Evolutionary conservation across 306 rosid species (phyloP), one percentile per base, ranked within the genome.

Genomic region (Lathyrus sativus): DNA sequence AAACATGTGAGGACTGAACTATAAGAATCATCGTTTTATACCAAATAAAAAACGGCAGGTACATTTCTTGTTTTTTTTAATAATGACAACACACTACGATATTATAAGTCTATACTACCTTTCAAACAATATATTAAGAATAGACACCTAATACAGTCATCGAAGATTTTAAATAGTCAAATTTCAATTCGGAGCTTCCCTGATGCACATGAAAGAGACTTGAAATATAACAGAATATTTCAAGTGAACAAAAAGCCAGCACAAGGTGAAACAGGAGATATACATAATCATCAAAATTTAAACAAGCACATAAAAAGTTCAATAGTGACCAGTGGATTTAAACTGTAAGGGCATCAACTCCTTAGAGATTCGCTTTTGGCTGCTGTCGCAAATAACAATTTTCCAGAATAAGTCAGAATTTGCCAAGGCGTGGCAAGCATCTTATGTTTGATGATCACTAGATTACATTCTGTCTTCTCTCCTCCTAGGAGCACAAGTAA

Each of bases 401-500:
- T 24, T 54, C 17, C 6, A 7, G 43, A 67, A 45, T 38, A 33
- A 2, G 43, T 74, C 45, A 38, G 24, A 68, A 72, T 66, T 28
- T 1, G 48, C 38, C 4, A 45, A 28, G 38, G 55, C 57, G 18
- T 17, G 56, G 65, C 62, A 69, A 59, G 57, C 73, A 55, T 42
- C 38, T 33, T 1, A 75, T 19, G 62, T 50, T 22, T 46, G 62
- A 53, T 6, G 62, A 70, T 45, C 46, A 53, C 68, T 46, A 65
- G 44, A 64, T 56, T 59, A 60, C 99, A 90, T 95, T 77, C 92
- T 84, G 62, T 87, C 88, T 80, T 95, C 99, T 80, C 99, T 88
- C 84, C 83, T 83, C 79, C 99, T 77, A 4, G 97, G 99, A 71
- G 99, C 97, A 74, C 99, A 95, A 0, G 95, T 90, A 74, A 95